Percentiles rank a stretch among this genome's conserved stretches.
Conservation (phyloP, 2,329 filamentous ascomycete genomes). For the Fonsecaea pedrosoi region DNA sequence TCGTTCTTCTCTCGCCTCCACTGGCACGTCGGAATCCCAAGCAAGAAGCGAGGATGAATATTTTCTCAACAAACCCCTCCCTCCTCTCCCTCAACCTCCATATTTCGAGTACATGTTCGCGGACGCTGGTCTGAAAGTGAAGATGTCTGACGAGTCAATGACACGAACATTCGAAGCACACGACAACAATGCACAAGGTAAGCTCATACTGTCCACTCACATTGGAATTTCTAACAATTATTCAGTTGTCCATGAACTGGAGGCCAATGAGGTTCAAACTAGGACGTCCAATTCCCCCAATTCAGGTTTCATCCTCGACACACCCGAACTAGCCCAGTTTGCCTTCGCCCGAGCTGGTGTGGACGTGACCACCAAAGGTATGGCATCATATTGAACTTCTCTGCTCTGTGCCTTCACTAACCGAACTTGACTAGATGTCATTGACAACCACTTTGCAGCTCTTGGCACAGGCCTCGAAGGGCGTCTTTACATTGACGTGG, state of each 20-base stretch:
- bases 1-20: conserved; percentile 9
- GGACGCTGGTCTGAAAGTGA: conserved; percentile 22
- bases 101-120: conserved; percentile 31
- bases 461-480: conserved; percentile 15
- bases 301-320: conserved; percentile 15
- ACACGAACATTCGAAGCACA: conserved; percentile 2
- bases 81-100: conserved; percentile 26
- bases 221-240: not conserved
- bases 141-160: conserved; percentile 5
- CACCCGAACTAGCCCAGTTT: conserved; percentile 20
- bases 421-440: not conserved
- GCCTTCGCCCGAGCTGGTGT: conserved; percentile 25
- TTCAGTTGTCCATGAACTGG: not conserved
- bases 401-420: conserved; percentile 3
- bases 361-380: conserved; percentile 24
- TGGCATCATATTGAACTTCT: not conserved
- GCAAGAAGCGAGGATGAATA: conserved; percentile 20
- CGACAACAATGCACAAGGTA: conserved; percentile 11
- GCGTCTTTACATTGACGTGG: not conserved
- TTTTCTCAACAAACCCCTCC: conserved; percentile 34
- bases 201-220: not conserved
- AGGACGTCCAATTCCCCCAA: not conserved
- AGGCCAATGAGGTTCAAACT: not conserved
- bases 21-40: not conserved
- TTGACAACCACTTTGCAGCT: conserved; percentile 17